Conservation (phyloP, 75 land plant species). For the Selaginella tamariscina region DNA sequence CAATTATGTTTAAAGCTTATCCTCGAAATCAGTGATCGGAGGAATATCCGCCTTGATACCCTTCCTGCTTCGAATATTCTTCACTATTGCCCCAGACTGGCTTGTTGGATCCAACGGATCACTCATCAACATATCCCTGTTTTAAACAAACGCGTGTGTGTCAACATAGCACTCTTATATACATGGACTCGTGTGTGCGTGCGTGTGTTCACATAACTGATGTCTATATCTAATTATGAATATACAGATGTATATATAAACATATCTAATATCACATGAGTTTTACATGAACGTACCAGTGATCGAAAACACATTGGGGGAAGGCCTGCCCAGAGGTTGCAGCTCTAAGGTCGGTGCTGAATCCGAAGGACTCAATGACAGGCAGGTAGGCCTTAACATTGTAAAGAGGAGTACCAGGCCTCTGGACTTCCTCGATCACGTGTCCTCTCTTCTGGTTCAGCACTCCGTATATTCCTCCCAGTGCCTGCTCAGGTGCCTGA, state of each 20-base stretch:
- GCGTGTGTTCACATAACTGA: too few relatives aligned
- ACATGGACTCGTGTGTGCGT: too few relatives aligned
- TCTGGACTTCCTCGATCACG: slow-evolving; percentile 63
- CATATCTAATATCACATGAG: too few relatives aligned
- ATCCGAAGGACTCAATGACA: slow-evolving; percentile 60
- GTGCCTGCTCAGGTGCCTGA: slow-evolving; percentile 49
- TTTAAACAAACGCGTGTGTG: too few relatives aligned
- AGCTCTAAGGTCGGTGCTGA: slow-evolving; percentile 42
- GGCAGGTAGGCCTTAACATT: slow-evolving; percentile 71
- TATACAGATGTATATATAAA: too few relatives aligned
- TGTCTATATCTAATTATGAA: too few relatives aligned
- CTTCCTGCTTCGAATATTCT: slow-evolving; percentile 49
- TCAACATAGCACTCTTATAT: too few relatives aligned
- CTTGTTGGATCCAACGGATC: slow-evolving; percentile 40
- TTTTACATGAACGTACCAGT: slow-evolving; percentile 62
- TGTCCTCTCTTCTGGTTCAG: slow-evolving; percentile 55
- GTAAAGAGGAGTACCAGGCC: slow-evolving; percentile 59
- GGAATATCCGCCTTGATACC: slow-evolving; percentile 60
- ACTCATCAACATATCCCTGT: slow-evolving; percentile 30
- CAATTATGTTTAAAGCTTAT: slow-evolving; percentile 32
- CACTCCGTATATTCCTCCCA: slow-evolving; percentile 47
- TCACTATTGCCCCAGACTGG: slow-evolving; percentile 32
- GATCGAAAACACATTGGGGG: slow-evolving; percentile 68
- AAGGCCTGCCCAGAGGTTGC: slow-evolving; percentile 70
- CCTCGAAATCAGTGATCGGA: slow-evolving; percentile 48